phyloP scores from a whole-genome alignment of 2,329 filamentous ascomycete genomes.

The Apiospora sp. region DNA sequence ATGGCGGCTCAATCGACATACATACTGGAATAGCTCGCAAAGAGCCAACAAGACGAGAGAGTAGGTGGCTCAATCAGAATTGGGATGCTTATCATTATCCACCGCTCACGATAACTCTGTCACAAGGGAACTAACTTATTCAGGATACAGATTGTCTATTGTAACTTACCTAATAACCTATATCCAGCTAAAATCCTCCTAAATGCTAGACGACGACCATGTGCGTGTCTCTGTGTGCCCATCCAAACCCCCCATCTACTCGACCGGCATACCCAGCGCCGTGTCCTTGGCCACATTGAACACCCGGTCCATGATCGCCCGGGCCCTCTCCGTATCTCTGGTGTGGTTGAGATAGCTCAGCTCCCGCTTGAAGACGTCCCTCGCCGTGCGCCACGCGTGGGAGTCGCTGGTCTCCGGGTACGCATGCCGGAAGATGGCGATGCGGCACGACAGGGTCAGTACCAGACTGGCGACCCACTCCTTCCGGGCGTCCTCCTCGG shows the following conservation, averaged over 20 bases:
- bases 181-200: neutral
- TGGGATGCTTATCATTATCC: neutral
- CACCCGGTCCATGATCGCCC: neutral
- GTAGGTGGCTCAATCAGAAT: too few species aligned
- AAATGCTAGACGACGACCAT: neutral
- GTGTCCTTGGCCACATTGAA: neutral
- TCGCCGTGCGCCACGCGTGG: neutral
- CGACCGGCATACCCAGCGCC: neutral
- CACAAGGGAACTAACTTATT: too few species aligned
- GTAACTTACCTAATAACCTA: too few species aligned
- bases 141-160: too few species aligned
- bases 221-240: too few species aligned
- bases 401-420: neutral
- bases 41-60: neutral
- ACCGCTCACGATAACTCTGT: too few species aligned
- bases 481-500: neutral
- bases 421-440: neutral
- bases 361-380: neutral
- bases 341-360: neutral
- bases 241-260: neutral
- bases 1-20: neutral
- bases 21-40: neutral
- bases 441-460: neutral
- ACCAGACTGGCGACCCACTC: neutral
- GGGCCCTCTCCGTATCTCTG: neutral